Conservation (phyloP, 2,329 filamentous ascomycete genomes). For the Penicillium sp. region DNA sequence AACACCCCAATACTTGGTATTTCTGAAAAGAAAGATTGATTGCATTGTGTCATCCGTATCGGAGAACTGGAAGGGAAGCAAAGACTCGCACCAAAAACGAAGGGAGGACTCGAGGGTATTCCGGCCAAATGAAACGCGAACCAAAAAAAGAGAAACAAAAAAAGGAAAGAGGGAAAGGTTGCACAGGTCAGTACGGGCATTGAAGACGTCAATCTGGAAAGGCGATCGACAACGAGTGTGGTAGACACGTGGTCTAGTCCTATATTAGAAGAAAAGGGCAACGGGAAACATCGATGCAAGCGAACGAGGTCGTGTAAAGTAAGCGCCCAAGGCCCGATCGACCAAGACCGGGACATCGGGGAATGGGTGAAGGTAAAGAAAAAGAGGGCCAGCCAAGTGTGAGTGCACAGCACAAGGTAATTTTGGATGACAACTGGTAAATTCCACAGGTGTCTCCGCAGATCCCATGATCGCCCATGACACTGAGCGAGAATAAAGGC, state of each 20-base stretch:
- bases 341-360: background rate
- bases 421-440: no score
- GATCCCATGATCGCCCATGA: background rate
- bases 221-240: slow-evolving; percentile 3
- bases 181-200: background rate
- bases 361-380: slow-evolving; percentile 9
- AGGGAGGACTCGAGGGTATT: slow-evolving; percentile 28
- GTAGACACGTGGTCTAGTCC: no score
- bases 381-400: slow-evolving; percentile 7
- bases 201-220: background rate
- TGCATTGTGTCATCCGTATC: slow-evolving; percentile 12
- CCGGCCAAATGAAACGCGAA: slow-evolving; percentile 14
- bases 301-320: slow-evolving; percentile 2
- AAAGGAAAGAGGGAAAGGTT: slow-evolving; percentile 6
- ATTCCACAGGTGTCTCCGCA: background rate
- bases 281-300: slow-evolving; percentile 1
- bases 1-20: no score
- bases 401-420: slow-evolving; percentile 19
- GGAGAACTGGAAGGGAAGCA: slow-evolving; percentile 8
- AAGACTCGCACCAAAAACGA: slow-evolving; percentile 4
- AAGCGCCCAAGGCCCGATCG: slow-evolving; percentile 1
- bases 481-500: no score
- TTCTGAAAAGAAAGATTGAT: background rate
- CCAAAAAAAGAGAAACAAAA: slow-evolving; percentile 5
- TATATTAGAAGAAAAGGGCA: background rate